Evolutionary conservation across 345 rosid genomes (phyloP), one percentile per base, ranked within the genome.

Genomic region (Euclidium syriacum): DNA sequence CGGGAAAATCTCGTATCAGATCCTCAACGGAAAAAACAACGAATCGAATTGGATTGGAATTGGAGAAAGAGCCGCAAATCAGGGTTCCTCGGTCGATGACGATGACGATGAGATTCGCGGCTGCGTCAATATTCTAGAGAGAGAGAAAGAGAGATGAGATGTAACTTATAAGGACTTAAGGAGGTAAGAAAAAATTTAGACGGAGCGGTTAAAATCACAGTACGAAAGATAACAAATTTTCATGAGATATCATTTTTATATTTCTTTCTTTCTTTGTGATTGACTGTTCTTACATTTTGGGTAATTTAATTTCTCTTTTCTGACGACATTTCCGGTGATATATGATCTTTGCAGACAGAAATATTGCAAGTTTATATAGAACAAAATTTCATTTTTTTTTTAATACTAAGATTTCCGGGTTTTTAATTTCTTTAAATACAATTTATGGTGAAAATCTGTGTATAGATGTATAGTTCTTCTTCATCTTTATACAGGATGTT

Each of bases 31-130:
- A 27, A 39, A 58, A 58, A 27, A 59, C n/a, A 67, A 48, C 65
- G 52, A 68, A 58, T 41, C 60, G 69, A 42, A 27, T 34, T 40
- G 22, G 41, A 20, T n/a, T 33, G 30, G 30, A 53, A 15, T n/a
- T 53, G 57, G 29, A 48, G 70, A 51, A 41, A 52, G 32, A 39
- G 65, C 63, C 61, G 61, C 46, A 30, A 57, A 62, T 42, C 54
- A 52, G 67, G 61, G 54, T 69, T 69, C 59, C 19, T 52, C 26
- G 58, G 67, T 43, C 63, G 71, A 74, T 73, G 73, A 62, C 65
- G 73, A 73, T 68, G 77, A 68, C 67, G 74, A 74, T 68, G 78
- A 68, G 78, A 68, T 74, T 74, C 72, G 78, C 62, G 51, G 67
- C 62, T 68, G 63, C 74, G 63, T 44, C 62, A 57, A 68, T 50